Conservation (phyloP, 352 stramenopile species). For the Thalassiosira delicatula region DNA sequence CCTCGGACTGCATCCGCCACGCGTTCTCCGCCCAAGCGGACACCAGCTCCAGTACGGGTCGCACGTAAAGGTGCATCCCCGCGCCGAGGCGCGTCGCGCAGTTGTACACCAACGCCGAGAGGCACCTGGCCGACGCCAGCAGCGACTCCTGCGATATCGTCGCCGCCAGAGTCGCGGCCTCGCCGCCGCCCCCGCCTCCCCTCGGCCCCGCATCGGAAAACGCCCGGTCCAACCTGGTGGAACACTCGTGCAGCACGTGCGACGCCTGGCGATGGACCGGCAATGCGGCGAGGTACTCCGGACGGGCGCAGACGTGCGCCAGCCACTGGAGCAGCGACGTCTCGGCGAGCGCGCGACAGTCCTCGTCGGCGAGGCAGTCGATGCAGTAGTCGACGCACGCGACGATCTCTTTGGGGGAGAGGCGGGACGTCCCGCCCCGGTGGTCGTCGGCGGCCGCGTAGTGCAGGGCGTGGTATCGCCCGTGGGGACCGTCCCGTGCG, state of each 20-base stretch:
- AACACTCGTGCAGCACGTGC: constrained; percentile 66
- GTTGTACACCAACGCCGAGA: constrained; percentile 60
- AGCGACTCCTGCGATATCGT: constrained; percentile 43
- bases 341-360: constrained; percentile 53
- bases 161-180: neutral
- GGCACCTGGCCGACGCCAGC: constrained; percentile 44
- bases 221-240: constrained; percentile 29
- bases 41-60: constrained; percentile 63
- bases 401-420: constrained; percentile 66
- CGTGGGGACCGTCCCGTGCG: too few relatives aligned
- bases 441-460: too few relatives aligned
- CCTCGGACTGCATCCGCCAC: constrained; percentile 41
- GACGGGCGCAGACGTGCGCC: constrained; percentile 61
- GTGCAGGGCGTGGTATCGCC: constrained; percentile 42
- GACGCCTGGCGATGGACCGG: constrained; percentile 52
- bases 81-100: constrained; percentile 54
- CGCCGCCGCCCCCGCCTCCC: too few relatives aligned
- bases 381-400: constrained; percentile 70
- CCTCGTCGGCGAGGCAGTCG: constrained; percentile 64
- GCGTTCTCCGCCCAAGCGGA: constrained; percentile 49
- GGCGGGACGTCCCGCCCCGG: too few relatives aligned
- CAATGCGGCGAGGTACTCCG: constrained; percentile 72
- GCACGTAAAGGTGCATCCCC: constrained; percentile 64
- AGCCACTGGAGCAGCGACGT: constrained; percentile 72
- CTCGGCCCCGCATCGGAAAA: constrained; percentile 44